Base-by-base conservation (phyloP, 805 yeast genomes). In the Maudiozyma pseudohumilis region DNA sequence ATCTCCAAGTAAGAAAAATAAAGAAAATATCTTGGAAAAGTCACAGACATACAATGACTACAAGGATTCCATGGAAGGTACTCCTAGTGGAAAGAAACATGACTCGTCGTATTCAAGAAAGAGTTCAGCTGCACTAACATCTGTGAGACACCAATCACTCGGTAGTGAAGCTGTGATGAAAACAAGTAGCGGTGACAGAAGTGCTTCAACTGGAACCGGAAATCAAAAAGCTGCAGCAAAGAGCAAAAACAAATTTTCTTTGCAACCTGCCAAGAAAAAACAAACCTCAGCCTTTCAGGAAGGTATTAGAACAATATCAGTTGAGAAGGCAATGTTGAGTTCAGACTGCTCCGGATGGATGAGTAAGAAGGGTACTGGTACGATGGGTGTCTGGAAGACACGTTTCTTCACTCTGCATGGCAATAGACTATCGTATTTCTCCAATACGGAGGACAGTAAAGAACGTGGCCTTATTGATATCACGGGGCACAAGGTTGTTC, bases 391-490 rank as follows among this genome's bases (percentile, higher is more conserved):
- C 15, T 92, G 97, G 97, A 82, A 88, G 50, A 79, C 78, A 40
- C 72, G 98, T 37, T 71, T 64, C 41, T 88, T 88, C 55, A 78
- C 92, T 0, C 66, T 92, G 24, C 96, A 92, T 60, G 95, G 94
- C 2, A 92, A 98, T 0, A 68, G 98, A 48, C 63, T 92, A 37
- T 86, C 96, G 5, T 92, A 92, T 59, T 92, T 85, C 56, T 70
- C 82, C 0, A 73, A 80, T 7, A 65, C 81, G 47, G 74, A 74
- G 37, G 98, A 92, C 58, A 71, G 72, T 23, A 73, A 76, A 43
- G 98, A 92, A 58, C 80, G 81, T 49, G 98, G 98, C 0, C 64
- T 92, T 39, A 92, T 92, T 45, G 98, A 92, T 59, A 88, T 92
- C 40, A 92, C 96, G 0, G 85, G 96, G 0, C 97, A 92, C 61